Evolutionary conservation across 257 asterid species (phyloP), one percentile per base, ranked within the genome.

Genomic region (Solanum etuberosum): DNA sequence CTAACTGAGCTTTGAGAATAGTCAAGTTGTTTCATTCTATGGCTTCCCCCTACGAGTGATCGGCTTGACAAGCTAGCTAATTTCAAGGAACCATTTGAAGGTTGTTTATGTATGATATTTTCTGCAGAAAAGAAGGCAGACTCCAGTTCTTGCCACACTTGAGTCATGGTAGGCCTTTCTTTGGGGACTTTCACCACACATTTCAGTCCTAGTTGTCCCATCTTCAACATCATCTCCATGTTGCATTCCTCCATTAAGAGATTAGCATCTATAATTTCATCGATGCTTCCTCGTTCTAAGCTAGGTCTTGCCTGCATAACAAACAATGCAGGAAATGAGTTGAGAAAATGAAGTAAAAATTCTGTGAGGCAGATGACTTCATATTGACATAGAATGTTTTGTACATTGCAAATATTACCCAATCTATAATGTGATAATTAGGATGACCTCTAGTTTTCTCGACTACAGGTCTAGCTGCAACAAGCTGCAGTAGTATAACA

Each of bases 81-180:
- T 57, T 71, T 46, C 9, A 29, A 81, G 32, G 89, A 35, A 12
- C 48, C 48, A 23, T 16, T 25, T 46, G 76, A 51, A 25, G 86
- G 83, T 38, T 83, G 90, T 65, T 86, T 86, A 14, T 42, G 51
- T 5, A 42, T 34, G 37, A 86, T 25, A 40, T 59, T 67, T 29
- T 86, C 89, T 27, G 46, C 73, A 14, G 77, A 61, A 42, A 86
- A 32, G 27, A 92, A 91, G 32, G 93, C 92, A 5, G 90, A 80
- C 80, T 95, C 95, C 34, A 95, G 93, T 88, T 93, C 95, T 91
- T 90, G 91, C 93, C 93, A 90, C 32, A 94, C 94, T 87, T 89
- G 95, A 65, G 89, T 87, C 96, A 94, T 95, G 12, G 95, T 93
- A 38, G 98, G 98, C 93, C 97, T 92, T 88, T 91, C 87, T 90